A percentile compares a stretch with the other conserved stretches of the same genome.
These are phyloP conservation scores for Noccaea bulbosa DNA, from an alignment of 345 rosid genomes.

Conservation along the genomic window DNA sequence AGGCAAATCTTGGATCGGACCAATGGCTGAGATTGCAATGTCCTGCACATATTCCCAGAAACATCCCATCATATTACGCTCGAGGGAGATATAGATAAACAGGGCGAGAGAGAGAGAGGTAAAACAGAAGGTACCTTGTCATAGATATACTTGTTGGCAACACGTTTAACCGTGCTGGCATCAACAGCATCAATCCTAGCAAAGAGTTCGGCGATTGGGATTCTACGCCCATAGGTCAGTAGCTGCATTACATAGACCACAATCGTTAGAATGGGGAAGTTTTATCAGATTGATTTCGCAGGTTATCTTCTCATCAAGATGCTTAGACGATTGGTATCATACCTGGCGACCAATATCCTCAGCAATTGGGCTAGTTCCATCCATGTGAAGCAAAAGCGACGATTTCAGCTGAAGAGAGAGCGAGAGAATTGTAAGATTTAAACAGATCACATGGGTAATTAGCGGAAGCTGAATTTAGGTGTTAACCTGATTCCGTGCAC, in stretches of 20 bases:
- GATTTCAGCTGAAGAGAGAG: constrained; percentile 77
- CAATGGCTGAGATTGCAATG: constrained; percentile 92
- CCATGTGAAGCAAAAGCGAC: constrained; percentile 86
- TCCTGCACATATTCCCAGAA: constrained; percentile 56
- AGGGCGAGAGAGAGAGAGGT: too few relatives aligned
- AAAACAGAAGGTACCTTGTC: constrained; percentile 65
- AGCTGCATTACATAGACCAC: constrained; percentile 54
- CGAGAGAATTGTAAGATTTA: neutral
- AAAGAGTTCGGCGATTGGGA: constrained; percentile 83
- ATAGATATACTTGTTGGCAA: constrained; percentile 83
- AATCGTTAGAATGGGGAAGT: neutral
- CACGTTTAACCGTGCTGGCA: constrained; percentile 81
- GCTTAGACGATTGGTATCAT: constrained; percentile 27
- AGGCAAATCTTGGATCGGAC: constrained; percentile 85
- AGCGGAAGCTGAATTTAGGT: neutral
- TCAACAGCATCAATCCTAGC: constrained; percentile 96
- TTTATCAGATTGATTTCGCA: neutral
- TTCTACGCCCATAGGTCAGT: constrained; percentile 94
- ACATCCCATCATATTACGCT: neutral
- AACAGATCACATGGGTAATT: neutral
- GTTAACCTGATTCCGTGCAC: constrained; percentile 94
- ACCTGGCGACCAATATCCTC: constrained; percentile 99
- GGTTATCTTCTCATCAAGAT: neutral
- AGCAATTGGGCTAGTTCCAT: constrained; percentile 94
- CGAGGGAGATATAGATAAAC: too few relatives aligned